Conservation (phyloP, 768 basidiomycete genomes). For the Lactarius hatsudake region DNA sequence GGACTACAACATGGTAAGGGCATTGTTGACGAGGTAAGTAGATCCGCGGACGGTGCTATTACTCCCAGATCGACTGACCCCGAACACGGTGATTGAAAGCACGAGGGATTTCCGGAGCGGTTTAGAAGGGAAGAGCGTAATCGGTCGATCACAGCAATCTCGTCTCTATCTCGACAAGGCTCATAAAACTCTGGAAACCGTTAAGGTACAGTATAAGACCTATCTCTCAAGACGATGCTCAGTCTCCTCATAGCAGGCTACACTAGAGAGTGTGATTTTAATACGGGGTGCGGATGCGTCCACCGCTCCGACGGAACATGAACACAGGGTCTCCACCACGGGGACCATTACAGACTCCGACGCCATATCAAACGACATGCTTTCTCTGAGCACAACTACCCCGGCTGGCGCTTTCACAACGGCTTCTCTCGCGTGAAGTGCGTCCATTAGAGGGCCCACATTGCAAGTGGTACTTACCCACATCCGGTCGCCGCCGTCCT, state of each 20-base stretch:
- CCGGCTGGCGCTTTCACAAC: background rate
- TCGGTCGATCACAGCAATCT: slow-evolving; percentile 3
- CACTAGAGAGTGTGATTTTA: background rate
- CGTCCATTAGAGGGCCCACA: background rate
- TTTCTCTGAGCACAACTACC: background rate
- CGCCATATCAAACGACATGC: background rate
- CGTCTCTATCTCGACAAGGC: slow-evolving; percentile 10
- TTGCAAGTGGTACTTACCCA: background rate
- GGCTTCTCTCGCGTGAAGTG: background rate
- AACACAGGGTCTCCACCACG: background rate
- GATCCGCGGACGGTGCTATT: background rate
- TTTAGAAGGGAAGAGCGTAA: slow-evolving; percentile 3
- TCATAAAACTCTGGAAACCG: background rate
- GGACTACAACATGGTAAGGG: slow-evolving; percentile 4
- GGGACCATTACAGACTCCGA: background rate
- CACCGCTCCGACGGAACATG: background rate
- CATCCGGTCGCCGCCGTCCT: background rate
- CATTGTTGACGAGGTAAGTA: slow-evolving; percentile 4
- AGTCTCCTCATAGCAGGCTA: background rate
- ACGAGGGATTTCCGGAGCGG: background rate
- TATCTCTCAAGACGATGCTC: background rate
- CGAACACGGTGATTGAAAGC: background rate
- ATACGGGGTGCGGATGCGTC: background rate
- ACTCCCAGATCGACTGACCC: background rate
- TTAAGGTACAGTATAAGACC: background rate